Base-by-base conservation (phyloP, 1,139 yeast species). In the Kodamaea derodonti region DNA sequence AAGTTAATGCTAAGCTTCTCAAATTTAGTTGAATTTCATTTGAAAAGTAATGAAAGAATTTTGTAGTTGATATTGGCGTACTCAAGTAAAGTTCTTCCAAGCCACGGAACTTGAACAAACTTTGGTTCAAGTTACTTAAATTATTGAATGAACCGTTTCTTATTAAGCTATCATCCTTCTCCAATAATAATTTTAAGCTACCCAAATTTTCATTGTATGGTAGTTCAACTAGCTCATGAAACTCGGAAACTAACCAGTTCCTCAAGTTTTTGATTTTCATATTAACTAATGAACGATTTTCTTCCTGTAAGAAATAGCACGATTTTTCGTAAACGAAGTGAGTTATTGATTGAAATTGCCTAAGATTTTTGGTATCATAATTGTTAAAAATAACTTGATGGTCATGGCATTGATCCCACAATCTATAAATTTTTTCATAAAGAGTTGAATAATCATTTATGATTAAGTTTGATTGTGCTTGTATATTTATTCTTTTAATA, bases 241-340 rank as follows among this genome's bases (percentile, higher is more conserved):
- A 41, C 33, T 51, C 52, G 27, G 50, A 46, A 3, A 54, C 43
- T 22, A 48, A 44, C 60, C 62, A 54, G 41, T 54, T 55, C 16
- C 34, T 41, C 31, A 56, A 45, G 30, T 51, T 49, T 29, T 40
- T 46, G 12, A 52, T 42, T 31, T 49, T 50, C 14, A 32, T 36
- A 18, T 43, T 39, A 10, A 35, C 33, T 22, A 35, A 31, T 2
- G 36, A 26, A 10, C 33, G 28, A n/a, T 36, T 27, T 12, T 26
- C 33, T n/a, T 36, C 39, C n/a, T 36, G 36, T 4, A 34, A 36
- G 27, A 34, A 32, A 20, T 36, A 37, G 16, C 36, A 33, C 6
- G 39, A 35, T 18, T 51, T 50, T 22, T 50, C 48, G 32, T 51
- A 56, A 4, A 43, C 36, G 35, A 45, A 51, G 12, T 41, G 46